Base-by-base conservation (phyloP, 1,139 yeast species). In the Yamadazyma spencermartinsiae region DNA sequence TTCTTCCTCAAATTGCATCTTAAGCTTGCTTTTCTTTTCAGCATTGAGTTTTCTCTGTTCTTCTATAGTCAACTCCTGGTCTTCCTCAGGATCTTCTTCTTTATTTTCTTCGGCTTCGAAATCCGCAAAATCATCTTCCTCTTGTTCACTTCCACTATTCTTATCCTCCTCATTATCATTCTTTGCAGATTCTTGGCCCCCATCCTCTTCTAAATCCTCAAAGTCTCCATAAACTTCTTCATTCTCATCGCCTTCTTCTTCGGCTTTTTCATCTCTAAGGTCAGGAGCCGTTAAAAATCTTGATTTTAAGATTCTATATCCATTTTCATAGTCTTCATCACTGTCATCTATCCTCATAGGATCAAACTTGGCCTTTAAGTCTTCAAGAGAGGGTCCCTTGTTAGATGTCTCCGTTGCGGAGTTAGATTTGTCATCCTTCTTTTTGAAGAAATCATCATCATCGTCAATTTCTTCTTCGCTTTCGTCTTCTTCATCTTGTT, bases 1-100 rank as follows among this genome's bases (percentile, higher is more conserved):
- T 63, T 86, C 95, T 51, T 86, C 94, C 57, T 89, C 97, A 54
- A 92, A 88, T 58, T 92, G 97, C 53, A 86, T 71, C 45, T 89
- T 80, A 44, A 90, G 71, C 54, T 87, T 84, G 44, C 90, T 97
- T 55, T 92, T 94, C 68, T 86, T 88, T 43, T 85, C 81, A 1
- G 97, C 96, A 56, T 90, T 89, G 36, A 80, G 68, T 37, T 79
- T 80, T 60, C 98, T 80, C 58, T 80, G 84, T 54, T 83, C 79
- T 38, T 80, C 88, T 31, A 81, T 64, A 0, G 86, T 71, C 50
- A 75, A 52, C 26, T 74, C 70, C 52, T 65, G 64, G 13, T 65
- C 68, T 3, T 61, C 70, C 6, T 61, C 68, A 1, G 60, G 55
- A 45, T 72, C 72, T 26, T 55, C 63, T 40, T 76, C 82, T 24